Evolutionary conservation across 176 grass and related monocot genomes (phyloP), one percentile per base, ranked within the genome.

Genomic region (Avena insularis): DNA sequence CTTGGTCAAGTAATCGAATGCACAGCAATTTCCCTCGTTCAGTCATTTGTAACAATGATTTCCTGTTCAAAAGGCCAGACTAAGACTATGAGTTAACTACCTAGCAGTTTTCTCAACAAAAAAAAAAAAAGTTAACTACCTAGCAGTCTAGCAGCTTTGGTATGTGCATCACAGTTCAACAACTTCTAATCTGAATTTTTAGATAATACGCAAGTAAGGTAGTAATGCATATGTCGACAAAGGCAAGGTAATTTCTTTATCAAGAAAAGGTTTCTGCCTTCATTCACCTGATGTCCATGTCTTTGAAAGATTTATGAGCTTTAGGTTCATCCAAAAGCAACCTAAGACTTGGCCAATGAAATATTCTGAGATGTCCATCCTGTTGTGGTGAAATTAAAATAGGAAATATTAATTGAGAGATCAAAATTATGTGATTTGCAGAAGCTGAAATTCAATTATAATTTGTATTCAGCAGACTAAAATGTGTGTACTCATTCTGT

Each of bases 271-370:
- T 20, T 45, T 21, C 5, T 25, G 0, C 12, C 13, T 71, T 46
- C 55, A 56, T 82, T 90, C 62, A 98, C 93, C 96, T 98, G 40
- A 98, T 98, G 83, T 95, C 93, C 92, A 98, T 98, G 88, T 98
- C 96, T 80, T 60, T 49, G 65, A 98, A 98, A 60, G 96, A 98
- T 83, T 92, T 98, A 84, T 98, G 96, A 62, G 93, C 96, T 86
- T 93, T 98, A 82, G 93, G 93, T 92, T 95, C 92, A 75, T 95
- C 96, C 76, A 98, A 83, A 82, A 95, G 80, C 63, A 92, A 63
- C 72, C 38, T 83, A 40, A 91, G 43, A 60, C 45, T 94, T 84
- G 96, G 92, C 96, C 96, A 95, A 64, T 85, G 92, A 82, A 98
- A 95, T 85, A 98, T 83, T 79, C 88, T 91, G 49, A 98, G 96